Evolutionary conservation across 768 basidiomycete species (phyloP), one percentile per base, ranked within the genome.

Genomic region (Tylopilus sp.): DNA sequence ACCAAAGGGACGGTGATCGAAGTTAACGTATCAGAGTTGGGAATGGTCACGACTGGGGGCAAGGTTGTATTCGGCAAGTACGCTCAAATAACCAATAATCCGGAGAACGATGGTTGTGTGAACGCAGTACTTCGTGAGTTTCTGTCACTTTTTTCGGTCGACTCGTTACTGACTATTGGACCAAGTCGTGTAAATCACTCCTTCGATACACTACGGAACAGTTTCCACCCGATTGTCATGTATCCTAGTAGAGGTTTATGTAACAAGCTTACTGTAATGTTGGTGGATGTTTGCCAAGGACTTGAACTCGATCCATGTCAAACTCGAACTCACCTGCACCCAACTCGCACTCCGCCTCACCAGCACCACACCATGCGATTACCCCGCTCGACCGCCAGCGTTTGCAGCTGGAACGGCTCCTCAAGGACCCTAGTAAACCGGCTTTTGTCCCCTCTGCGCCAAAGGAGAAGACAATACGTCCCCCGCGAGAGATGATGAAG

Each of bases 1-100:
- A 98, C 97, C 4, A 98, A 98, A 70, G 97, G 97, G 44, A 99
- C 97, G 1, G 86, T 99, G 58, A 87, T 99, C 50, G 97, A 99
- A 68, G 95, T 98, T 61, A 98, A 99, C 62, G 93, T 97, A n/a
- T 95, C 94, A 38, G 95, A 98, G 69, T 75, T 98, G 56, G 95
- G 95, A 48, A 86, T 98, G 81, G 95, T 98, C 33, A 98, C 95
- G 12, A 86, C 95, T 3, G 94, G 95, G 46, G 95, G 95, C 56
- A 98, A 98, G 68, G 87, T 91, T 40, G 89, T 91, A 28, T 91
- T 91, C 62, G 91, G 91, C 58, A 93, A 93, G 72, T 95, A 94
- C 65, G 91, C 93, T 6, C 91, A 95, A 66, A 79, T 95, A 62
- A 94, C 91, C 45, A 94, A 94, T 75, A 93, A 92, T 71, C 91